A percentile compares a stretch with the other conserved stretches of the same genome.
Conservation (phyloP, 2,329 filamentous ascomycete species). For the Colletotrichum spaethianum region DNA sequence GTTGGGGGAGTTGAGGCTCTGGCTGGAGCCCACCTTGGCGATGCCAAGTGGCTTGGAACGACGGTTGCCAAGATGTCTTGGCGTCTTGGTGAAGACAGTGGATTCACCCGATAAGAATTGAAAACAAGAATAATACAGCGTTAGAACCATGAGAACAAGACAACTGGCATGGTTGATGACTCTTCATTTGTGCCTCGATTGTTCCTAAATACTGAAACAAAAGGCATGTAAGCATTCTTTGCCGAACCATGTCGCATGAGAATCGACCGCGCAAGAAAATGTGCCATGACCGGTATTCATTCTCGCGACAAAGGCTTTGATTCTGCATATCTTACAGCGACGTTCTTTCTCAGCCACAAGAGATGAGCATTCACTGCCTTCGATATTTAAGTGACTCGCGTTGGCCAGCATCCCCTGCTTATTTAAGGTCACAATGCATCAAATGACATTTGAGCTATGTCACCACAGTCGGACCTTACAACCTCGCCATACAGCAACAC, state of each 20-base stretch:
- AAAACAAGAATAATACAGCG: neutral
- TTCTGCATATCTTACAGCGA: neutral
- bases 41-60: constrained; percentile 27
- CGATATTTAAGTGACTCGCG: neutral
- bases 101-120: neutral
- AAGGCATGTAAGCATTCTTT: neutral
- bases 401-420: neutral
- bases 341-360: neutral
- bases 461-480: neutral
- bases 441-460: neutral
- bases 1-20: constrained; percentile 37
- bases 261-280: neutral
- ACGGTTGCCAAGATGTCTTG: constrained; percentile 29
- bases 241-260: neutral
- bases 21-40: constrained; percentile 17
- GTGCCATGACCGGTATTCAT: neutral
- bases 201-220: neutral
- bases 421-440: neutral
- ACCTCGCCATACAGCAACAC: neutral
- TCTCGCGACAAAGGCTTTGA: neutral
- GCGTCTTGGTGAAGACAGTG: constrained; percentile 24
- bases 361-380: neutral
- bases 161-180: neutral
- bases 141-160: neutral
- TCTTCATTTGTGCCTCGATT: neutral